Evolutionary conservation across 1,139 yeast species (phyloP).

Genomic region (Blastobotrys illinoisensis): DNA sequence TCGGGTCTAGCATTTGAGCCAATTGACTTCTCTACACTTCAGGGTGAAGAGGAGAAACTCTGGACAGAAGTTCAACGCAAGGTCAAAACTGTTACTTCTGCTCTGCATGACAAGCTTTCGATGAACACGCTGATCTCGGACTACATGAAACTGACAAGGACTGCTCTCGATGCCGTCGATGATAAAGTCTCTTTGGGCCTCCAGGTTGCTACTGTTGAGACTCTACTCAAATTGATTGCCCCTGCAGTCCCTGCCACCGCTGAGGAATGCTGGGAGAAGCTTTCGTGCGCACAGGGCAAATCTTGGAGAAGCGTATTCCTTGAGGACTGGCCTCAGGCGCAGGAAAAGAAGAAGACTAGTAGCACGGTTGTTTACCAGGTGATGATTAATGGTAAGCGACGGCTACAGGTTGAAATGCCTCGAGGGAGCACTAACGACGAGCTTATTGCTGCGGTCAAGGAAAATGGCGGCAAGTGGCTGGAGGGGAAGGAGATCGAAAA

Average conservation of each 20-base stretch:
- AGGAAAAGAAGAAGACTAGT: slow-evolving; percentile 11
- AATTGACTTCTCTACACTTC: slow-evolving; percentile 5
- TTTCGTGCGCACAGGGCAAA: slow-evolving; percentile 33
- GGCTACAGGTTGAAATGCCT: slow-evolving; percentile 37
- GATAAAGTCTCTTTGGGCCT: slow-evolving; percentile 32
- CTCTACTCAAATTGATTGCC: slow-evolving; percentile 52
- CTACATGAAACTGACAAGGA: slow-evolving; percentile 76
- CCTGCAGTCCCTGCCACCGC: slow-evolving; percentile 78
- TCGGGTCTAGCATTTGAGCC: not conserved
- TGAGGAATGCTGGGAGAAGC: slow-evolving; percentile 73
- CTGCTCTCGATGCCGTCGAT: slow-evolving; percentile 41
- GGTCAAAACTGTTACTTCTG: slow-evolving; percentile 46
- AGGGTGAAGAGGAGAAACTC: slow-evolving; percentile 27
- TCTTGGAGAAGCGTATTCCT: slow-evolving; percentile 51
- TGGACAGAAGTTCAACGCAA: slow-evolving; percentile 55
- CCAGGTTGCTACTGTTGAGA: slow-evolving; percentile 43
- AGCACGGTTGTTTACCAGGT: slow-evolving; percentile 27
- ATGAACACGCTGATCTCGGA: slow-evolving; percentile 85
- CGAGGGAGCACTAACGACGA: slow-evolving; percentile 35
- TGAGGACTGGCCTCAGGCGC: slow-evolving; percentile 28
- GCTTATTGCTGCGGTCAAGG: slow-evolving; percentile 24
- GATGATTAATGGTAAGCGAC: slow-evolving; percentile 65
- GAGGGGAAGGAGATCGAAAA: slow-evolving; percentile 17
- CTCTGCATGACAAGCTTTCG: slow-evolving; percentile 56
- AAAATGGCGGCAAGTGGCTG: slow-evolving; percentile 18